Evolutionary conservation across 495 filamentous ascomycete genomes (phyloP), one percentile per base, ranked within the genome.

Genomic region (Penicillium waksmanii): DNA sequence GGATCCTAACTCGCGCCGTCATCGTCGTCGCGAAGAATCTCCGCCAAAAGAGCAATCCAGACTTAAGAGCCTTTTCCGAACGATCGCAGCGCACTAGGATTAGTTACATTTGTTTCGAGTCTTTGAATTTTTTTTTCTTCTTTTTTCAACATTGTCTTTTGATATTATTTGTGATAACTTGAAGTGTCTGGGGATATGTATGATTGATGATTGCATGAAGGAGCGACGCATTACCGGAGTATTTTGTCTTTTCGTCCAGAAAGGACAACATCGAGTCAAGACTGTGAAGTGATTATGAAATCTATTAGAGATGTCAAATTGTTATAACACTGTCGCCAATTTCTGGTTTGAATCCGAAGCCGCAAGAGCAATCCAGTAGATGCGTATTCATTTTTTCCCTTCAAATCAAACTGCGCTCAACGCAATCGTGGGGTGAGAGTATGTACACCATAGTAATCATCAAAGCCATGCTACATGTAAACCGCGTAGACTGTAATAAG

Each of bases 31-130:
- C 8, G 75, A 77, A 27, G 65, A 69, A 18, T 73, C 73, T 13
- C 74, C 75, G 0, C 68, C 67, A 9, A 65, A 60, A 47, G 65
- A 66, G 36, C 60, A 66, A 36, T 73, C 76, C n/a, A 74, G 66
- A 49, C 55, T 80, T 48, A 79, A 75, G 65, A 61, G 65, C 15
- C 25, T 80, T 42, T 62, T 77, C 60, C 73, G 73, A 53, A 67
- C 70, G 8, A 71, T 77, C 67, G 57, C 70, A 63, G 73, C 69
- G 34, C 62, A 75, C 43, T 77, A 57, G 69, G 69, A 58, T 13
- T 12, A 40, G 18, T 3, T 27, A 46, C 15, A 27, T 48, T 48
- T 48, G 42, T 48, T 46, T 31, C 27, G 27, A 31, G 42, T 46
- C 40, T 34, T 51, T 35, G 31, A 6, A n/a, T n/a, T 57, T 51